Percentiles rank a stretch among this genome's conserved stretches.
These are phyloP conservation scores for Fraxinus cuspidata DNA, from an alignment of 257 asterid genomes.

Conservation along the genomic window DNA sequence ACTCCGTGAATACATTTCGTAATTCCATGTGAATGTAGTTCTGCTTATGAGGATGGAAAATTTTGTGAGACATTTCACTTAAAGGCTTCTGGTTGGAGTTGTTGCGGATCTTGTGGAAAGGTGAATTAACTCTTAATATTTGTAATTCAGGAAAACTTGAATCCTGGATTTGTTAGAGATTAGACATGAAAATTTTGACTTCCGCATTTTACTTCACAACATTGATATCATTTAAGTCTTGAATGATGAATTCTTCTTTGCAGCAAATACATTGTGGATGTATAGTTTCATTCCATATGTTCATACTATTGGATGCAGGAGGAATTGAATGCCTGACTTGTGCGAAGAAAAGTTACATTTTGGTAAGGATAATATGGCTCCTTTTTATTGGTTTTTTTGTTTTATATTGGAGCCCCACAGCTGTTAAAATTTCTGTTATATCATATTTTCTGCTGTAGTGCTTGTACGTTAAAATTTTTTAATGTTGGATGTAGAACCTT, in stretches of 20 bases:
- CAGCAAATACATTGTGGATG: conserved; percentile 99
- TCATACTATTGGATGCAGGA: conserved; percentile 96
- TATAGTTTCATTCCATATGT: conserved; percentile 96
- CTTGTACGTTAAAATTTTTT: conserved; percentile 5
- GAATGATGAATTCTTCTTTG: conserved; percentile 36
- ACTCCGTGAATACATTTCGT: conserved; percentile 22
- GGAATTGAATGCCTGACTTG: conserved; percentile 96
- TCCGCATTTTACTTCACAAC: neutral
- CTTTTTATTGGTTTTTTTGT: conserved; percentile 5
- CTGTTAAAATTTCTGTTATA: conserved; percentile 1
- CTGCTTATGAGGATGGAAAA: conserved; percentile 85
- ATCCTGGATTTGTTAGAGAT: conserved; percentile 17
- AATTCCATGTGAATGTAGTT: conserved; percentile 42
- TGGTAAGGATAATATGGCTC: conserved; percentile 53
- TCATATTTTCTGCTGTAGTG: conserved; percentile 2
- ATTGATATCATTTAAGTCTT: neutral
- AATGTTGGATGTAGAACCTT: neutral
- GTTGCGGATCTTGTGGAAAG: conserved; percentile 98
- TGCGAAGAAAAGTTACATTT: conserved; percentile 72
- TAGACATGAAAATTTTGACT: conserved; percentile 18
- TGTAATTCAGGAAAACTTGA: neutral
- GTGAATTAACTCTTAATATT: conserved; percentile 37
- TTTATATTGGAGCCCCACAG: neutral
- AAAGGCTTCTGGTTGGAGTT: conserved; percentile 95
- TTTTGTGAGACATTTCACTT: conserved; percentile 92